Evolutionary conservation across 2,329 filamentous ascomycete species (phyloP).

Genomic region (Claviceps monticola): DNA sequence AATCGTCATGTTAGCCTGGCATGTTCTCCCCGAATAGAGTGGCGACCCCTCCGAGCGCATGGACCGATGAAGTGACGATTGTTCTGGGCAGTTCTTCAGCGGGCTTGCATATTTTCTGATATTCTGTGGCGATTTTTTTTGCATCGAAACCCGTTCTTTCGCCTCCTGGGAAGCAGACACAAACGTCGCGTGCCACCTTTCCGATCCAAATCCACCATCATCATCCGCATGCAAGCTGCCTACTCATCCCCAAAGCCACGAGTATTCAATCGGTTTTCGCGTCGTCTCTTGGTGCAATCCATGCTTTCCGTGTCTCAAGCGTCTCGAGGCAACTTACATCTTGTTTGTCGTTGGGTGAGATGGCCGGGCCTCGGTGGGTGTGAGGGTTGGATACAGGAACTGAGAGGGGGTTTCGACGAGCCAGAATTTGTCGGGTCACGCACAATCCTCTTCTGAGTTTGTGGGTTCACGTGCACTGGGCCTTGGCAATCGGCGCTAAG

Average conservation of each 20-base stretch:
- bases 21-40: neutral
- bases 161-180: neutral
- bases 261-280: conserved; percentile 3
- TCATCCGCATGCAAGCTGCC: conserved; percentile 1
- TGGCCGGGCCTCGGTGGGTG: conserved; percentile 28
- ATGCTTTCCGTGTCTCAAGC: neutral
- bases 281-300: neutral
- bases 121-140: neutral
- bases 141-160: neutral
- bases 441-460: conserved; percentile 24
- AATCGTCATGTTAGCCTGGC: conserved; percentile 15
- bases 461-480: conserved; percentile 28
- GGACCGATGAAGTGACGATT: neutral
- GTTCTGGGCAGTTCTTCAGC: neutral
- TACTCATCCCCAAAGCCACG: conserved; percentile 1
- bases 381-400: conserved; percentile 19
- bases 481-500: conserved; percentile 20
- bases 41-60: neutral
- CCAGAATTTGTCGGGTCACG: conserved; percentile 26
- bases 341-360: conserved; percentile 28
- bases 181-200: neutral
- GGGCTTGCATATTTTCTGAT: neutral
- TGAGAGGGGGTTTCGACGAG: conserved; percentile 26
- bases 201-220: neutral
- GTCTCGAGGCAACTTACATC: conserved; percentile 24